phyloP scores from a whole-genome alignment of 257 asterid genomes.

The Solanum gracilifrons region DNA sequence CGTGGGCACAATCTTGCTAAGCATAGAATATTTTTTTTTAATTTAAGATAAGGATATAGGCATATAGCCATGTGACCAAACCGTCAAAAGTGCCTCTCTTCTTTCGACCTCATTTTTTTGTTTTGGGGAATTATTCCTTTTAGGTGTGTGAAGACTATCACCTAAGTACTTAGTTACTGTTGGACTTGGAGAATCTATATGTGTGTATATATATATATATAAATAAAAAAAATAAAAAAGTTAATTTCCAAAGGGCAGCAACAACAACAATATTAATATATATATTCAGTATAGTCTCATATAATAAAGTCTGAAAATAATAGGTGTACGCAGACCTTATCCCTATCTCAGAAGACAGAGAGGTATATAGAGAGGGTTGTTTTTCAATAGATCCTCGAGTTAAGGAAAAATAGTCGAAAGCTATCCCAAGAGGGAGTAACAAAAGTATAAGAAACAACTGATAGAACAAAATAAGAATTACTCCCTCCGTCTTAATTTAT shows the following conservation, averaged over 20 bases:
- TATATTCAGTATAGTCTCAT: no score
- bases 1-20: neutral
- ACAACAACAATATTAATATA: no score
- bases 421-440: neutral
- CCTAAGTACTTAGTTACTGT: neutral
- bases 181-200: neutral
- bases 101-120: neutral
- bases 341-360: no score
- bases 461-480: neutral
- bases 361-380: no score
- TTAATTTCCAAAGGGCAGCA: no score
- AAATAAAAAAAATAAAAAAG: no score
- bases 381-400: neutral
- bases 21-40: neutral
- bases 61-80: slow-evolving; percentile 1
- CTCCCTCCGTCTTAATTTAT: neutral
- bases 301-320: no score
- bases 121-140: neutral
- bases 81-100: neutral
- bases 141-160: neutral
- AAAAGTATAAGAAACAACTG: no score
- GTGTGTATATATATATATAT: no score
- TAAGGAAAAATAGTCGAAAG: neutral
- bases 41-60: neutral
- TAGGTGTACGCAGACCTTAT: neutral